A percentile compares a stretch with the other conserved stretches of the same genome.
phyloP scores from a whole-genome alignment of 106 monocot species.

The Acanthochlamys bracteata region DNA sequence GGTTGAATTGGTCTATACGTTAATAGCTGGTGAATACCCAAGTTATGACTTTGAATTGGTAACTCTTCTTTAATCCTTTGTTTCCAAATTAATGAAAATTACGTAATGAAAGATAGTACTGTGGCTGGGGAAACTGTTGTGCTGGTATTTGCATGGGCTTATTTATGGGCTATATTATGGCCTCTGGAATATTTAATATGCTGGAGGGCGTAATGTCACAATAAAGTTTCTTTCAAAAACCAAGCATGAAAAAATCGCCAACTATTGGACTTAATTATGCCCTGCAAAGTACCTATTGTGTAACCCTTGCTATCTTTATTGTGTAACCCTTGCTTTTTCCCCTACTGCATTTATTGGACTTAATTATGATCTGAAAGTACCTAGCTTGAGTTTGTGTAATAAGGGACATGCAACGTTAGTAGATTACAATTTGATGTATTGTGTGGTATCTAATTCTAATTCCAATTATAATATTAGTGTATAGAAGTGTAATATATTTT shows the following conservation, averaged over 20 bases:
- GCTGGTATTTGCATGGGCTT: slow-evolving; percentile 99
- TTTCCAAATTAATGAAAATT: too few relatives aligned
- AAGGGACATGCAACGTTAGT: too few relatives aligned
- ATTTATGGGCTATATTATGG: slow-evolving; percentile 91
- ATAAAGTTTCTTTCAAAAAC: slow-evolving; percentile 86
- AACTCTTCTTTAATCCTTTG: slow-evolving; percentile 75
- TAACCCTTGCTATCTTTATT: slow-evolving; percentile 86
- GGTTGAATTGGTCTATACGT: too few relatives aligned
- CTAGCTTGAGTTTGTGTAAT: too few relatives aligned
- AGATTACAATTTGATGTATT: too few relatives aligned
- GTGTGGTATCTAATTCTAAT: too few relatives aligned
- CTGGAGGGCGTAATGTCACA: slow-evolving; percentile 91
- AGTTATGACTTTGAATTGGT: slow-evolving; percentile 89
- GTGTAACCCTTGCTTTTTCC: slow-evolving; percentile 86
- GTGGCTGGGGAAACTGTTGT: slow-evolving; percentile 96
- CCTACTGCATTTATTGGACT: slow-evolving; percentile 91
- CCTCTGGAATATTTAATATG: slow-evolving; percentile 96
- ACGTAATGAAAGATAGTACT: slow-evolving; percentile 85
- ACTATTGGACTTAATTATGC: too few relatives aligned
- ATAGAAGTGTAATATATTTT: too few relatives aligned
- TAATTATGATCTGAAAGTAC: slow-evolving; percentile 92
- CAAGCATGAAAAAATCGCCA: slow-evolving; percentile 86
- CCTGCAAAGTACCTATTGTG: too few relatives aligned
- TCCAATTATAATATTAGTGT: too few relatives aligned
- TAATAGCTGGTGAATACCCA: too few relatives aligned